Evolutionary conservation across 2,329 filamentous ascomycete genomes (phyloP).

Genomic region (Trichothecium sympodiale): DNA sequence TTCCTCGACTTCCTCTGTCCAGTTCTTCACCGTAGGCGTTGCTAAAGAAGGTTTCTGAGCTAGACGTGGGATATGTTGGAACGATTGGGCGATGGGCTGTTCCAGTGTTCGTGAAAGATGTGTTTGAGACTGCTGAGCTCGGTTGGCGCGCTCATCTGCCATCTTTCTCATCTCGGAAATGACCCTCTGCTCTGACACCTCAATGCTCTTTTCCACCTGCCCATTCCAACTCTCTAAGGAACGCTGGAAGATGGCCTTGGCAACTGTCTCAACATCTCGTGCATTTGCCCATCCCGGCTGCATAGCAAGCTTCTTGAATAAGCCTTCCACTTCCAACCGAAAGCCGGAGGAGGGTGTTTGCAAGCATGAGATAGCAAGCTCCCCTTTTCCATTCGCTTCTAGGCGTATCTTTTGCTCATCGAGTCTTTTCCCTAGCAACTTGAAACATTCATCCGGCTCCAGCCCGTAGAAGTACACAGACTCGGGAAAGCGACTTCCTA

Average conservation of each 20-base stretch:
- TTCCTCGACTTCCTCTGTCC: conserved; percentile 1
- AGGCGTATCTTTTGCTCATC: conserved; percentile 13
- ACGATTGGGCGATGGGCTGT: too few species aligned
- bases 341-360: conserved; percentile 9
- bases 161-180: conserved; percentile 12
- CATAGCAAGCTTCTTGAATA: conserved; percentile 27
- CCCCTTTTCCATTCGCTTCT: conserved; percentile 7
- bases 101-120: too few species aligned
- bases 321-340: conserved; percentile 4
- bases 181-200: conserved; percentile 10
- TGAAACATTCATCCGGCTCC: conserved; percentile 25
- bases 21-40: conserved; percentile 6
- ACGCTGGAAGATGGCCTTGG: conserved; percentile 35
- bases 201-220: conserved; percentile 4
- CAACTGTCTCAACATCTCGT: conserved; percentile 47
- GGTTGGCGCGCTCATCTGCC: conserved; percentile 7
- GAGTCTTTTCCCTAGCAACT: conserved; percentile 26
- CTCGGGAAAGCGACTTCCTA: conserved; percentile 56
- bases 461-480: conserved; percentile 43
- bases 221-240: conserved; percentile 29
- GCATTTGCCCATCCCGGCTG: conserved; percentile 50
- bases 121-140: neutral
- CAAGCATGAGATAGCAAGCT: conserved; percentile 14
- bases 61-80: too few species aligned
- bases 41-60: too few species aligned